Evolutionary conservation across 2,329 filamentous ascomycete genomes (phyloP).

Genomic region (Pestalotiopsis sp.): DNA sequence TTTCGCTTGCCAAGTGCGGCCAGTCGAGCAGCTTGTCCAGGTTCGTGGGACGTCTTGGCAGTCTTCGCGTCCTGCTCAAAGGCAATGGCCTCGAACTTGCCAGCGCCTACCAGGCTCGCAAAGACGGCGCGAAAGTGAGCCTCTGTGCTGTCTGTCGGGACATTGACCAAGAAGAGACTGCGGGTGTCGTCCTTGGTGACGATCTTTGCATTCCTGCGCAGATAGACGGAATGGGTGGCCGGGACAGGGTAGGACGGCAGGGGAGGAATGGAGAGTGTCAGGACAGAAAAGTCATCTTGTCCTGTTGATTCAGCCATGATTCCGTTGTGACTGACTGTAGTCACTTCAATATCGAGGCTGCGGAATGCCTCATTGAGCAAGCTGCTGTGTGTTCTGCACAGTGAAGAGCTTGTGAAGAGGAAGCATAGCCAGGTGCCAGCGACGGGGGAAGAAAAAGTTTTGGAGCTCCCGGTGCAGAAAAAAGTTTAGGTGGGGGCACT

Average conservation of each 20-base stretch:
- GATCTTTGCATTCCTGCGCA: conserved; percentile 78
- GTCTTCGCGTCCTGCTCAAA: conserved; percentile 66
- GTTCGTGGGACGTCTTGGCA: conserved; percentile 39
- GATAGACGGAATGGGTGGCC: conserved; percentile 80
- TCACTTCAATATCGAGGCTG: neutral
- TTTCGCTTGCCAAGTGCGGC: conserved; percentile 52
- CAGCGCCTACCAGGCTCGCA: conserved; percentile 69
- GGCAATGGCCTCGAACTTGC: conserved; percentile 73
- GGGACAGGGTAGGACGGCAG: conserved; percentile 61
- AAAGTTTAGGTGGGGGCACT: neutral
- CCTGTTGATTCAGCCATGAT: conserved; percentile 36
- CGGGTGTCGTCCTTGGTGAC: conserved; percentile 72
- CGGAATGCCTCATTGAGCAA: conserved; percentile 5
- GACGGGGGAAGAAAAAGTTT: neutral
- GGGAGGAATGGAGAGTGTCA: conserved; percentile 67
- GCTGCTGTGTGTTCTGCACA: neutral
- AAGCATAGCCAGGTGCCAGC: neutral
- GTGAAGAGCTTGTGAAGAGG: neutral
- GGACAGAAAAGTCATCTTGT: conserved; percentile 65
- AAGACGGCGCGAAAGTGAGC: conserved; percentile 77
- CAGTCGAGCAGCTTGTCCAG: conserved; percentile 41
- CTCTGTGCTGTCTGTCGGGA: conserved; percentile 82
- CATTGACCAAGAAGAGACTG: conserved; percentile 87
- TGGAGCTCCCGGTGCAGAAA: neutral
- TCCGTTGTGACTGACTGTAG: neutral